Conservation (phyloP, 495 filamentous ascomycete genomes). For the Barbatosphaeria neglecta region DNA sequence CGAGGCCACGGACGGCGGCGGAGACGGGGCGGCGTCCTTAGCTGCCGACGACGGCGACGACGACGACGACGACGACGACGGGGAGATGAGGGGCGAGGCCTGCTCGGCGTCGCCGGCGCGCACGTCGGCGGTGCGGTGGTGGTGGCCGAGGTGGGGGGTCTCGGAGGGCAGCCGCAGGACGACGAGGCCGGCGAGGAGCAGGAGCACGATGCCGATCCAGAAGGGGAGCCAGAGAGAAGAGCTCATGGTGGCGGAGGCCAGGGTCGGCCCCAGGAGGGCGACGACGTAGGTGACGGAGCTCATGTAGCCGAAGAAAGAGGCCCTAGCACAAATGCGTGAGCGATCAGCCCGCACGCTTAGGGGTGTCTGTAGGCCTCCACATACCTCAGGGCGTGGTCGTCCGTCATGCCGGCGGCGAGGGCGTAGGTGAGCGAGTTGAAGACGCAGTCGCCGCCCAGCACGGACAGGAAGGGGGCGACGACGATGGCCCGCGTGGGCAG, state of each 20-base stretch:
- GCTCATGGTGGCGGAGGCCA: slow-evolving; percentile 31
- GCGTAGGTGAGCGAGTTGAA: slow-evolving; percentile 35
- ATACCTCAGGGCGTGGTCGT: slow-evolving; percentile 26
- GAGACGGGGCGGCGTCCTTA: slow-evolving; percentile 8
- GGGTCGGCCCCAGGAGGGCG: slow-evolving; percentile 26
- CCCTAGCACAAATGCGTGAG: slow-evolving; percentile 9
- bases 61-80: no score
- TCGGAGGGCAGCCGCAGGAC: slow-evolving; percentile 12
- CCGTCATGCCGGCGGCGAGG: slow-evolving; percentile 25
- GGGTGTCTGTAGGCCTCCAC: no score
- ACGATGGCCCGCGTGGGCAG: slow-evolving; percentile 25
- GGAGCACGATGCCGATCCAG: slow-evolving; percentile 23
- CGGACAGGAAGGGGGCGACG: slow-evolving; percentile 21
- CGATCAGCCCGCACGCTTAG: no score
- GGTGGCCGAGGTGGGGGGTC: neutral
- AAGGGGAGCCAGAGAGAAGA: slow-evolving; percentile 25
- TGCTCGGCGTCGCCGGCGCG: slow-evolving; percentile 9
- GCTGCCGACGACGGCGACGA: no score
- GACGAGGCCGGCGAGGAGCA: slow-evolving; percentile 21
- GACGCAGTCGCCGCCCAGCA: slow-evolving; percentile 34
- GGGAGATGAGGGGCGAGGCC: slow-evolving; percentile 16
- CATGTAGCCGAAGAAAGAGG: slow-evolving; percentile 33
- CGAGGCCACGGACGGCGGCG: slow-evolving; percentile 3
- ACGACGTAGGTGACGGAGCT: slow-evolving; percentile 29
- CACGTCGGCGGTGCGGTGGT: neutral